Base-by-base conservation (phyloP, 805 yeast species). In the Phaffomyces antillensis region DNA sequence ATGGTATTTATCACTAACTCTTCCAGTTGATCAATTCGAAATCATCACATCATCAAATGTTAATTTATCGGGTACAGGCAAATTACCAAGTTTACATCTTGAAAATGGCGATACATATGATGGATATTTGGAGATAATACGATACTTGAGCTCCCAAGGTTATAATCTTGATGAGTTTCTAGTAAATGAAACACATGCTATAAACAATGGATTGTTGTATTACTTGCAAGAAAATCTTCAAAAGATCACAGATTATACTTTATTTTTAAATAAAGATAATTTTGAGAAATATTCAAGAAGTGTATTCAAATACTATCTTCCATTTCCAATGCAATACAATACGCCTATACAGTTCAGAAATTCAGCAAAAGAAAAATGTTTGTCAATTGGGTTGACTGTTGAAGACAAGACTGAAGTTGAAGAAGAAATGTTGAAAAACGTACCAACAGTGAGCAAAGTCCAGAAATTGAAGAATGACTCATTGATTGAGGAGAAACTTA, bases 271-370 rank as follows among this genome's bases (percentile, higher is more conserved):
- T 53, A 68, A 72, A 25, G 63, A 60, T 16, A 83, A 84, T 58
- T 84, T 82, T 60, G 83, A 77, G 47, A 59, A 66, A 12, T 80
- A 72, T 52, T 76, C 88, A 5, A 68, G 86, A 48, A 73, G 73
- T 20, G 53, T 73, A 16, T 81, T 81, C 56, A 65, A 70, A 37
- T 52, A 65, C 5, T 71, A 76, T 45, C 61, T 83, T 17, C 83
- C 86, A 7, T 84, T 83, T 64, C 91, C 90, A 10, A 72, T 82
- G 75, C 86, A 83, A 74, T 83, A 83, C 58, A 76, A 76, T 48
- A 78, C 82, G 20, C 89, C 90, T 1, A 50, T 77, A 34, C 65
- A 63, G 36, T 67, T 69, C 45, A 70, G 70, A 52, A 40, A 55
- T 0, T 42, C 45, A 6, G 72, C 72, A 1, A 41, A 57, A 31